phyloP scores from a whole-genome alignment of 352 stramenopile species.

The Globisporangium paroecandrum region DNA sequence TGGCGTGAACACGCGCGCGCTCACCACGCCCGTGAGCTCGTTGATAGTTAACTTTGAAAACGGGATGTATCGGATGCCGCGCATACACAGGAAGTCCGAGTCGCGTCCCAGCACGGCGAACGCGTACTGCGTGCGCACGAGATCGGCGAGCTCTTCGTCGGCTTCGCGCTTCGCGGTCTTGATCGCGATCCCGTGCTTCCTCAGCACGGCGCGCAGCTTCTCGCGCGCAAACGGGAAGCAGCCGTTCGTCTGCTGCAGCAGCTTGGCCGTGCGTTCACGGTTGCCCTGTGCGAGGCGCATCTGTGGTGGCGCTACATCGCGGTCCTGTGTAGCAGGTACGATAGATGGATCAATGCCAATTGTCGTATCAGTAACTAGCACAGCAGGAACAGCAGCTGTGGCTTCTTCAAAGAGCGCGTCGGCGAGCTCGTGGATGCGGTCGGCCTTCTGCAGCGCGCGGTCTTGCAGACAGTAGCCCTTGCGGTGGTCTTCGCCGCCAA shows the following conservation, averaged over 20 bases:
- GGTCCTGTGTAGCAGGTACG: background rate
- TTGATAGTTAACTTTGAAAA: constrained; percentile 46
- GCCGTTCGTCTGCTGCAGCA: constrained; percentile 59
- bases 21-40: constrained; percentile 26
- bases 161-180: constrained; percentile 62
- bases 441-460: constrained; percentile 47
- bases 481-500: constrained; percentile 61
- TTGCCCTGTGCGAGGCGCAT: constrained; percentile 16
- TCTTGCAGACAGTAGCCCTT: constrained; percentile 59
- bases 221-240: constrained; percentile 76
- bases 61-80: constrained; percentile 76
- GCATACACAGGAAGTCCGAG: constrained; percentile 89
- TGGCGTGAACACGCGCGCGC: constrained; percentile 70
- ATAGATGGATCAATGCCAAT: background rate
- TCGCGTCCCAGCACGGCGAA: constrained; percentile 78
- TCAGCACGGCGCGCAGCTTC: constrained; percentile 57
- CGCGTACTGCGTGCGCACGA: constrained; percentile 47
- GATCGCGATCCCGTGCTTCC: constrained; percentile 45
- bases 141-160: constrained; percentile 68
- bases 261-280: constrained; percentile 18
- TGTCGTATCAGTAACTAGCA: background rate
- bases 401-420: constrained; percentile 26
- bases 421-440: constrained; percentile 41
- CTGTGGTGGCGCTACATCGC: background rate
- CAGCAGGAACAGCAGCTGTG: background rate